Percentiles rank a stretch among this genome's conserved stretches.
Evolutionary conservation across 768 basidiomycete species (phyloP).

Genomic region (Phlebiopsis gigantea): DNA sequence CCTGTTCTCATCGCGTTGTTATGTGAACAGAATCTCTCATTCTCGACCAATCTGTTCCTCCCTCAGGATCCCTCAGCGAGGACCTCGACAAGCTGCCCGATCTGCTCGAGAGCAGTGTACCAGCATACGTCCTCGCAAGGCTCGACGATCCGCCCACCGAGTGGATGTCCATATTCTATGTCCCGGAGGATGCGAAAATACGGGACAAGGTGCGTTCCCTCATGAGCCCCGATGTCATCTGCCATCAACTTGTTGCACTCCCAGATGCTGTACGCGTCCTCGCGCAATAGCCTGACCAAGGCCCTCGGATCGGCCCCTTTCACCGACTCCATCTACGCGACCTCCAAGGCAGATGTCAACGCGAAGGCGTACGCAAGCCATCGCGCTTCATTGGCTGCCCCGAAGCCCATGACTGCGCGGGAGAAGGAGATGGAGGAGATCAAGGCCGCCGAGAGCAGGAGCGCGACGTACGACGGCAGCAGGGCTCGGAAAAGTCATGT

Average conservation of each 20-base stretch:
- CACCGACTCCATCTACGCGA: slow-evolving; percentile 74
- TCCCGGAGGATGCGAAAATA: slow-evolving; percentile 77
- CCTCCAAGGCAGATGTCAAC: slow-evolving; percentile 60
- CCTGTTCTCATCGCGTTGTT: slow-evolving; percentile 23
- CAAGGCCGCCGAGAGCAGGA: slow-evolving; percentile 58
- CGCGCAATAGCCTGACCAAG: slow-evolving; percentile 62
- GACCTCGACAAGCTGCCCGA: slow-evolving; percentile 58
- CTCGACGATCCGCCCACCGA: slow-evolving; percentile 53
- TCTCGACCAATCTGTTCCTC: slow-evolving; percentile 45
- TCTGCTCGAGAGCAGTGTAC: slow-evolving; percentile 52
- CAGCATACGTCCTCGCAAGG: slow-evolving; percentile 73
- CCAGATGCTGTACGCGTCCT: slow-evolving; percentile 88
- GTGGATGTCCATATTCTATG: slow-evolving; percentile 76
- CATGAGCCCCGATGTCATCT: not conserved
- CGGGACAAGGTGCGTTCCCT: slow-evolving; percentile 62
- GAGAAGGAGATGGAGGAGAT: slow-evolving; percentile 82
- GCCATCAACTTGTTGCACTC: not conserved
- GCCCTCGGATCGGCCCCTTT: slow-evolving; percentile 72
- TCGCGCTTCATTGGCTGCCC: slow-evolving; percentile 62
- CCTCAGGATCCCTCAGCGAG: slow-evolving; percentile 47
- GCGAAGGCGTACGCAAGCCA: slow-evolving; percentile 71
- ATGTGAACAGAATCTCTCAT: slow-evolving; percentile 59
- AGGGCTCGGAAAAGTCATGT: slow-evolving; percentile 51
- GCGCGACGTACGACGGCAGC: slow-evolving; percentile 52
- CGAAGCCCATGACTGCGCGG: slow-evolving; percentile 74